Conservation (phyloP, 2,329 filamentous ascomycete genomes). For the Clarireedia homoeocarpa region DNA sequence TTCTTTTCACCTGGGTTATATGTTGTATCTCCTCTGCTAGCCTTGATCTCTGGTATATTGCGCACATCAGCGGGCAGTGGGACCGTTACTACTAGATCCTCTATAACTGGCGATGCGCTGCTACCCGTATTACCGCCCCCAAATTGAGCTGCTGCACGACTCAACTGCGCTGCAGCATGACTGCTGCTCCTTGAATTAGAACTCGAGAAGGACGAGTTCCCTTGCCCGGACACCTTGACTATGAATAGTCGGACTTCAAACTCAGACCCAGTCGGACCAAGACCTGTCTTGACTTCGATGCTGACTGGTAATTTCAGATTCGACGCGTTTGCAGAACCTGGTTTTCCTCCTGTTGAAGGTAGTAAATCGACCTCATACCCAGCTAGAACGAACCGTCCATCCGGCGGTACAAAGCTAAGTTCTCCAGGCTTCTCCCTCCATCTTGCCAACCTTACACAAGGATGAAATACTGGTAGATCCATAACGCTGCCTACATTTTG, state of each 20-base stretch:
- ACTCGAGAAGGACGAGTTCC: conserved; percentile 33
- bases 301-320: conserved; percentile 74
- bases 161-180: conserved; percentile 24
- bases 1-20: conserved; percentile 66
- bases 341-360: conserved; percentile 55
- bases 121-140: conserved; percentile 38
- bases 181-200: conserved; percentile 32
- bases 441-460: conserved; percentile 80
- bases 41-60: conserved; percentile 74
- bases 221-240: conserved; percentile 51
- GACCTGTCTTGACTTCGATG: conserved; percentile 71
- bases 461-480: conserved; percentile 89
- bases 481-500: conserved; percentile 68
- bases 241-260: conserved; percentile 80
- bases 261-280: conserved; percentile 69
- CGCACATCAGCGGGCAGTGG: conserved; percentile 73
- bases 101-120: conserved; percentile 45
- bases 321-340: conserved; percentile 42
- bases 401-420: conserved; percentile 91
- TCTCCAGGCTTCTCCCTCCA: conserved; percentile 88
- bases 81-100: conserved; percentile 70
- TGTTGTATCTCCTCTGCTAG: conserved; percentile 73
- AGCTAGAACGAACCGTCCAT: conserved; percentile 86
- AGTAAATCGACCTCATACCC: conserved; percentile 92
- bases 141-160: conserved; percentile 41